Evolutionary conservation across 176 grass and related monocot species (phyloP).

Genomic region (Avena insularis): DNA sequence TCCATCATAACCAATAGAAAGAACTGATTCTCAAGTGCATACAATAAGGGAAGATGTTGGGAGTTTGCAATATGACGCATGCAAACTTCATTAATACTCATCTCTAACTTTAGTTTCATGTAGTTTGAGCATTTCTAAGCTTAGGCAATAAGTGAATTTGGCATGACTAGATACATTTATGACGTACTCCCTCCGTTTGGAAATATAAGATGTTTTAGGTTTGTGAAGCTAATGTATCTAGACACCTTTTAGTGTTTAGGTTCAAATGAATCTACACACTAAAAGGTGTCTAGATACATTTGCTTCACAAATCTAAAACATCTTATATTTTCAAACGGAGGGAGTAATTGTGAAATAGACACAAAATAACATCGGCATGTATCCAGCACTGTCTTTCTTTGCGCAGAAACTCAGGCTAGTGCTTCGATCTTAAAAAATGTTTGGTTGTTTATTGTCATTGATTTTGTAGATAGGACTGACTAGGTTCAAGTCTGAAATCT

Average conservation of each 20-base stretch:
- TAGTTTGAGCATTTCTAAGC: not conserved
- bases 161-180: not conserved
- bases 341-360: not conserved
- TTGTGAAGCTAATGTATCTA: too few species aligned
- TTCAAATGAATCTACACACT: too few species aligned
- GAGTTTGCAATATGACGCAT: not conserved
- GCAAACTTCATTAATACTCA: not conserved
- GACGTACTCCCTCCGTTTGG: too few species aligned
- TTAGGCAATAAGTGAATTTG: not conserved
- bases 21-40: not conserved
- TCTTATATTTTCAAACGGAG: too few species aligned
- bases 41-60: conserved; percentile 11
- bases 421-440: not conserved
- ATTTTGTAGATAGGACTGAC: not conserved
- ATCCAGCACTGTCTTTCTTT: not conserved
- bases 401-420: not conserved
- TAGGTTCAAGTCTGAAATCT: not conserved
- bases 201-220: too few species aligned
- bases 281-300: too few species aligned
- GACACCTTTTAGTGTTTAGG: too few species aligned
- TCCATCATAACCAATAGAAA: conserved; percentile 44
- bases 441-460: not conserved
- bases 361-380: not conserved
- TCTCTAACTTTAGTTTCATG: not conserved
- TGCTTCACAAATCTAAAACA: too few species aligned